These are phyloP conservation scores for Xylaria sp. DNA, from an alignment of 495 filamentous ascomycete species.

Conservation along the genomic window DNA sequence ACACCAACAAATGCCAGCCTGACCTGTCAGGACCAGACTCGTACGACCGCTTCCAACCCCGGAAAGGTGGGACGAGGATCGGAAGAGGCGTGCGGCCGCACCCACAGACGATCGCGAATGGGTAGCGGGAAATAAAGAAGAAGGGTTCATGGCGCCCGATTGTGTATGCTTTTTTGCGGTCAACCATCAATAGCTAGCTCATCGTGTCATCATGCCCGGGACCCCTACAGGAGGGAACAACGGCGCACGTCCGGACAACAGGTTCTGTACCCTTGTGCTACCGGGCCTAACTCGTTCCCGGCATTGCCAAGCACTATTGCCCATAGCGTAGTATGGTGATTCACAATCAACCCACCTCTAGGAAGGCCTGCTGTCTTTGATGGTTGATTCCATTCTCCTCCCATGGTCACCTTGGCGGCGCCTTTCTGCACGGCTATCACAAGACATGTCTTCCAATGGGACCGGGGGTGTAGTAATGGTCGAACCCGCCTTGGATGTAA, in stretches of 20 bases:
- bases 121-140: background rate
- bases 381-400: background rate
- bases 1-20: background rate
- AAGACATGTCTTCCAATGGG: background rate
- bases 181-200: background rate
- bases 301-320: conserved; percentile 13
- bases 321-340: conserved; percentile 12
- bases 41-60: conserved; percentile 11
- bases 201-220: conserved; percentile 3
- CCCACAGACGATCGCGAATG: background rate
- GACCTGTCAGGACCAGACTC: background rate
- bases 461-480: background rate
- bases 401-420: conserved; percentile 13
- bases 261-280: background rate
- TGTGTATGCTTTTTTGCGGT: background rate
- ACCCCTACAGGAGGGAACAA: conserved; percentile 11
- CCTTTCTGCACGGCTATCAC: conserved; percentile 24
- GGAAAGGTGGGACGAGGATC: conserved; percentile 11
- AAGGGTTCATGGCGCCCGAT: background rate
- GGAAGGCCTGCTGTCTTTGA: background rate
- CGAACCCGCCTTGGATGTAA: conserved; percentile 8
- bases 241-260: background rate
- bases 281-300: background rate
- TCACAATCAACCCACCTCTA: conserved; percentile 3
- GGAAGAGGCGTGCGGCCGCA: conserved; percentile 25